phyloP scores from a whole-genome alignment of 129 eudicot species.

The Deinandra increscens region DNA sequence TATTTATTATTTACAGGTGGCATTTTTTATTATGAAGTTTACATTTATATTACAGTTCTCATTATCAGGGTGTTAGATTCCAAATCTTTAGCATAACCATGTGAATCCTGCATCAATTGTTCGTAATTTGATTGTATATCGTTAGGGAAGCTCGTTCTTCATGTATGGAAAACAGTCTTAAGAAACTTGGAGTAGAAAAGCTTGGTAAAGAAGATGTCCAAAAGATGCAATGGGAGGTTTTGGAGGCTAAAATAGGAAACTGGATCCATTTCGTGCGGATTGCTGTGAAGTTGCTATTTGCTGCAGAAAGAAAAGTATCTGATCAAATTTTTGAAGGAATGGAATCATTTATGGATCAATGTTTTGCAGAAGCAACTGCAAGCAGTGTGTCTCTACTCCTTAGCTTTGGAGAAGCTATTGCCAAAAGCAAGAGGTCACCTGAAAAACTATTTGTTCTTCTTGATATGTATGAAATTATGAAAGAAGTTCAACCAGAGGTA shows the following conservation, averaged over 20 bases:
- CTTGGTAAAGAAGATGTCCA: slow-evolving; percentile 92
- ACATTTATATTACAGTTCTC: neutral
- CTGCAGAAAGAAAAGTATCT: slow-evolving; percentile 74
- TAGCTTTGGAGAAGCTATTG: slow-evolving; percentile 94
- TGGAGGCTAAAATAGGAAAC: slow-evolving; percentile 93
- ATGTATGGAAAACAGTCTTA: slow-evolving; percentile 68
- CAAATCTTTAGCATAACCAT: neutral
- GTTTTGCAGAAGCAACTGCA: slow-evolving; percentile 72
- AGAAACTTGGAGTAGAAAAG: slow-evolving; percentile 82
- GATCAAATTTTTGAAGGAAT: slow-evolving; percentile 73
- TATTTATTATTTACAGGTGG: slow-evolving; percentile 59
- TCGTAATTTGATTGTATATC: slow-evolving; percentile 9
- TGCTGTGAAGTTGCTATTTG: slow-evolving; percentile 76
- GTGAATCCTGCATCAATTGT: neutral
- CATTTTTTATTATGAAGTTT: neutral
- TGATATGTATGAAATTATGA: slow-evolving; percentile 97
- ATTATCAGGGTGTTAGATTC: neutral
- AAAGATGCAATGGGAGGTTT: slow-evolving; percentile 90
- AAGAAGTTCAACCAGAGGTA: slow-evolving; percentile 92
- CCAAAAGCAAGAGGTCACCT: slow-evolving; percentile 89
- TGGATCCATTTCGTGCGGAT: slow-evolving; percentile 91
- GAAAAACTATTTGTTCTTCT: slow-evolving; percentile 90
- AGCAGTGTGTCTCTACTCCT: slow-evolving; percentile 63
- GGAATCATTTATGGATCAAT: slow-evolving; percentile 66
- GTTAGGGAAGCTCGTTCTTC: slow-evolving; percentile 71